Base-by-base conservation (phyloP, 805 yeast species). In the Ogataea pini region DNA sequence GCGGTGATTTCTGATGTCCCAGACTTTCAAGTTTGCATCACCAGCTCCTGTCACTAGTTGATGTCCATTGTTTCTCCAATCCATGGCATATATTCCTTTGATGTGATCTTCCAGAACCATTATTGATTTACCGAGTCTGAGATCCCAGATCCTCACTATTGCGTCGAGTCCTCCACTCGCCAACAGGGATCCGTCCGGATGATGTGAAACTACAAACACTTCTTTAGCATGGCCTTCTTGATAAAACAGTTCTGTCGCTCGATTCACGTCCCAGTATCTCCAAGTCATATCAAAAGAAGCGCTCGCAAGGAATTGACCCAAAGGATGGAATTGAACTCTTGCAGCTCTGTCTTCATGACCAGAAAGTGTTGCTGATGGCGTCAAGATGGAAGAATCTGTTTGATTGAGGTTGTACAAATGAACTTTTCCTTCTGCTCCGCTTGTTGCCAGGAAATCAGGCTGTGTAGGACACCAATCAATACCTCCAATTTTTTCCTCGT, bases 201-300 rank as follows among this genome's bases (percentile, higher is more conserved):
- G 95, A 52, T 85, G 77, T 1, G 78, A 68, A 3, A 86, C 63
- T 0, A 82, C 60, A 50, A 78, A 81, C 0, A 90, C 83, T 48
- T 82, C 94, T 57, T 81, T 83, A 1, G 86, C 70, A 61, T 92
- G 97, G 0, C 97, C 97, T 61, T 89, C 96, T 63, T 92, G 98
- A 49, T 79, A 72, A 34, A 79, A 69, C 6, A 92, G 59, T 45
- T 81, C 81, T 25, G 61, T 61, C 13, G 66, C 64, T 4, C 72
- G 76, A 10, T 69, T 67, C 0, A 82, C 54, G 64, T 92, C 97
- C 96, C 96, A 91, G 2, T 89, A 63, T 51, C 89, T 77, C 97
- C 97, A 92, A 0, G 96, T 88, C 54, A 74, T 75, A 65, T 92
- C 97, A 59, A 77, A 84, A 0, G 97, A 90, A 0, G 96, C 85